phyloP scores from a whole-genome alignment of 2,329 filamentous ascomycete genomes.

The Diaporthe sp. region DNA sequence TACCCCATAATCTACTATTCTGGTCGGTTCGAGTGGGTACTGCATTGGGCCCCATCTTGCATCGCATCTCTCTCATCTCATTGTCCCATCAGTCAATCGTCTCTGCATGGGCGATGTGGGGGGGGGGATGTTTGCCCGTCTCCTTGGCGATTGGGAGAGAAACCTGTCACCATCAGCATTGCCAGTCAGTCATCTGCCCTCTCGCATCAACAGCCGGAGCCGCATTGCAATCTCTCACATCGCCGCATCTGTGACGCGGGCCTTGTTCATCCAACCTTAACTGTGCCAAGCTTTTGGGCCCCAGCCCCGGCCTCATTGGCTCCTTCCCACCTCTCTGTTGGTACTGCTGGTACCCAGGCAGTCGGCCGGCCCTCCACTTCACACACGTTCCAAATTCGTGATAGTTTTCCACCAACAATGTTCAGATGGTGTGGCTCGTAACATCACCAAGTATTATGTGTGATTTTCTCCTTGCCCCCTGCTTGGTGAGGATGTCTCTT shows the following conservation, averaged over 20 bases:
- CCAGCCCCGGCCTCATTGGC: background rate
- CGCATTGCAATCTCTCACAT: slow-evolving; percentile 21
- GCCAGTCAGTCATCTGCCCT: slow-evolving; percentile 1
- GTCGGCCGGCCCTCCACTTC: background rate
- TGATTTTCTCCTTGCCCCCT: background rate
- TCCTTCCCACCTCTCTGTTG: background rate
- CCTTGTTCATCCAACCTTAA: slow-evolving; percentile 34
- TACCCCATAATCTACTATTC: slow-evolving; percentile 9
- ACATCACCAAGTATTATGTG: background rate
- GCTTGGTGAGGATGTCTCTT: background rate
- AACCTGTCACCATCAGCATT: background rate
- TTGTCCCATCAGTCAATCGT: background rate
- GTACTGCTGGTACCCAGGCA: background rate
- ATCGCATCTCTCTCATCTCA: slow-evolving; percentile 19
- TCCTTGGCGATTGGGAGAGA: background rate
- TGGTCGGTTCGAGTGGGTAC: slow-evolving; percentile 19
- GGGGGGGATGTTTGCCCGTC: slow-evolving; percentile 7
- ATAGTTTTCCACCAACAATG: background rate
- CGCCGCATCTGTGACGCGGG: slow-evolving; percentile 16
- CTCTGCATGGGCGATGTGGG: slow-evolving; percentile 11
- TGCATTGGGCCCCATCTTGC: slow-evolving; percentile 5
- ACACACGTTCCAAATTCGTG: slow-evolving; percentile 14
- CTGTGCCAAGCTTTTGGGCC: slow-evolving; percentile 17
- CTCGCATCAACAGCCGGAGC: slow-evolving; percentile 2
- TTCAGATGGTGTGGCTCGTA: background rate